phyloP scores from a whole-genome alignment of 169 alveolate genomes.

The Eimeria zaria region DNA sequence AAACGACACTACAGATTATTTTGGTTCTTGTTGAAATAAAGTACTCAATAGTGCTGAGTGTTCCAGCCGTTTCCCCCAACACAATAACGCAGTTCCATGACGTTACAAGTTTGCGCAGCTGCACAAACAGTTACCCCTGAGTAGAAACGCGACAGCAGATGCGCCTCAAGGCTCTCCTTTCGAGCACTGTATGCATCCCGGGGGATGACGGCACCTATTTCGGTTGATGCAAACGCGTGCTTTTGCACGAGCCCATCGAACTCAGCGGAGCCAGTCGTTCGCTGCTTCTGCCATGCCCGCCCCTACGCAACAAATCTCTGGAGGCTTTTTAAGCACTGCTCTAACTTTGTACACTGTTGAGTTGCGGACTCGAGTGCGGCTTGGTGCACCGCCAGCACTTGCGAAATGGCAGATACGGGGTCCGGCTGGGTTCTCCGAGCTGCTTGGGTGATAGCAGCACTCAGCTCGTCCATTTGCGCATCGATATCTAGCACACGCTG shows the following conservation, averaged over 20 bases:
- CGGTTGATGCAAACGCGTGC: background rate
- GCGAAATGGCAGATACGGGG: constrained; percentile 75
- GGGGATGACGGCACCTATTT: background rate
- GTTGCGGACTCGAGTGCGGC: constrained; percentile 83
- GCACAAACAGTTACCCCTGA: background rate
- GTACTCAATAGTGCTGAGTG: background rate
- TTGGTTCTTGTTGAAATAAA: background rate
- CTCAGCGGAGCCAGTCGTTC: background rate
- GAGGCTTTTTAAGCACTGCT: constrained; percentile 57
- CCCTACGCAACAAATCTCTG: constrained; percentile 63
- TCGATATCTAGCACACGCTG: constrained; percentile 74
- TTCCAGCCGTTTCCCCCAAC: background rate
- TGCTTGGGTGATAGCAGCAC: constrained; percentile 52
- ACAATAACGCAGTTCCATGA: background rate
- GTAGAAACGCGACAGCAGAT: background rate
- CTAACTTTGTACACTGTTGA: constrained; percentile 63
- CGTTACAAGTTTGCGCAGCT: background rate
- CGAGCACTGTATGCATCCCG: background rate
- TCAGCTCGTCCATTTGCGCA: constrained; percentile 78
- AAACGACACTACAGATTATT: background rate
- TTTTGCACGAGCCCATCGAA: background rate
- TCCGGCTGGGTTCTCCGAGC: constrained; percentile 77
- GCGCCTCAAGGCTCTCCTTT: background rate
- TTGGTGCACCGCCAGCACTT: constrained; percentile 83
- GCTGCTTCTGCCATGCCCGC: background rate